Evolutionary conservation across 2,329 filamentous ascomycete genomes (phyloP), one percentile per base, ranked within the genome.

Genomic region (Ophiocordyceps camponoti-saundersi): DNA sequence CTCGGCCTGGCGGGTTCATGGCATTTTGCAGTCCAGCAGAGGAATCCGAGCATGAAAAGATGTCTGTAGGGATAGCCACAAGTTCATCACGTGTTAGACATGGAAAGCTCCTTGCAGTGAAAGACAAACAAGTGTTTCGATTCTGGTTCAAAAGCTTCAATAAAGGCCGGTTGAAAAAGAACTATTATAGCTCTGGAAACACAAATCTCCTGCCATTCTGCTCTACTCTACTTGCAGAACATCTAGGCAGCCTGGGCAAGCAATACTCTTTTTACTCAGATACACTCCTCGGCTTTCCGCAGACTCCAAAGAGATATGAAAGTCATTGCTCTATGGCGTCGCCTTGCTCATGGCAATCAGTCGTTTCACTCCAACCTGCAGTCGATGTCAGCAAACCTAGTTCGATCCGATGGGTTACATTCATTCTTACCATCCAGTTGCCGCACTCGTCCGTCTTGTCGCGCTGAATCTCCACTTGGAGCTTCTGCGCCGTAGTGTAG

Each of bases 361-460:
- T 53, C 83, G 74, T 65, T 87, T 88, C 42, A 88, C 76, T 57
- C 83, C 83, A 55, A 83, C 78, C 80, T 85, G 51, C 42, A 49
- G 45, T 40, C 44, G 13, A 13, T 26, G 57, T 78, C 68, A 78
- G 70, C 52, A 50, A 13, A 26, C 11, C 49, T 12, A 6, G 39
- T 42, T 34, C 12, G 18, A 16, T 15, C 20, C 2, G 18, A 20
- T 6, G n/a, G 32, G 12, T 15, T 8, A 29, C n/a, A 46, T 29
- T 7, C 12, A 26, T 42, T 16, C 80, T 70, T 69, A 88, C 85
- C 82, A 90, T 89, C 85, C 85, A 90, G 59, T 85, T 82, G 47
- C 83, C 83, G 60, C 85, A 88, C 60, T 90, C 83, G 43, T 87
- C 82, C 1, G 77, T 82, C 68, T 82, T 83, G 61, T 86, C 80